phyloP scores from a whole-genome alignment of 2,329 filamentous ascomycete species.

The Fusarium liriodendri region DNA sequence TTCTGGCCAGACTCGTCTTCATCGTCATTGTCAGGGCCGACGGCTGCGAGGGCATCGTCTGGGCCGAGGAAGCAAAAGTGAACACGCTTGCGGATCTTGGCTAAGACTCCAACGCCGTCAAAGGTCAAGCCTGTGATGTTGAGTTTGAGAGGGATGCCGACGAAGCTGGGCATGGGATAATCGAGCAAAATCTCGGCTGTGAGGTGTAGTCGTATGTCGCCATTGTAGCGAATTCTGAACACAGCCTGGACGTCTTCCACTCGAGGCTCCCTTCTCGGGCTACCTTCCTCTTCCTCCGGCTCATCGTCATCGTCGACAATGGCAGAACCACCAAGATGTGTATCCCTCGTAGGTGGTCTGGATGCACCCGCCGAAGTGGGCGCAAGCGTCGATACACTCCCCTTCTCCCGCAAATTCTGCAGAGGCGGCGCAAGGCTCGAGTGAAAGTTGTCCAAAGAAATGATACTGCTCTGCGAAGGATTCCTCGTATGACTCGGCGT shows the following conservation, averaged over 20 bases:
- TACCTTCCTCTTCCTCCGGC: slow-evolving; percentile 23
- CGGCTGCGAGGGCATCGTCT: slow-evolving; percentile 85
- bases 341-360: slow-evolving; percentile 68
- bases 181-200: slow-evolving; percentile 96
- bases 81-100: slow-evolving; percentile 87
- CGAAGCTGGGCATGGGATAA: slow-evolving; percentile 98
- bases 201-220: slow-evolving; percentile 86
- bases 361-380: slow-evolving; percentile 65
- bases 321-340: slow-evolving; percentile 50
- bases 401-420: slow-evolving; percentile 65
- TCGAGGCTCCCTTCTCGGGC: slow-evolving; percentile 73
- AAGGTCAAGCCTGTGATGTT: slow-evolving; percentile 96
- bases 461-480: slow-evolving; percentile 59
- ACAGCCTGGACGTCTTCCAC: slow-evolving; percentile 93
- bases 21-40: slow-evolving; percentile 61
- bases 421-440: slow-evolving; percentile 53
- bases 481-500: slow-evolving; percentile 53
- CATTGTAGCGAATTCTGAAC: slow-evolving; percentile 88
- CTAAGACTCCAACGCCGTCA: slow-evolving; percentile 92
- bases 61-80: slow-evolving; percentile 96
- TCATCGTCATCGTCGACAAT: slow-evolving; percentile 53
- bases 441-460: slow-evolving; percentile 56
- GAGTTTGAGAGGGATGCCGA: slow-evolving; percentile 92
- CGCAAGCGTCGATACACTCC: slow-evolving; percentile 71
- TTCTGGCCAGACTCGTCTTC: slow-evolving; percentile 12